Evolutionary conservation across 1,284 basidiomycete genomes (phyloP).

Genomic region (Ceratobasidium sp.): DNA sequence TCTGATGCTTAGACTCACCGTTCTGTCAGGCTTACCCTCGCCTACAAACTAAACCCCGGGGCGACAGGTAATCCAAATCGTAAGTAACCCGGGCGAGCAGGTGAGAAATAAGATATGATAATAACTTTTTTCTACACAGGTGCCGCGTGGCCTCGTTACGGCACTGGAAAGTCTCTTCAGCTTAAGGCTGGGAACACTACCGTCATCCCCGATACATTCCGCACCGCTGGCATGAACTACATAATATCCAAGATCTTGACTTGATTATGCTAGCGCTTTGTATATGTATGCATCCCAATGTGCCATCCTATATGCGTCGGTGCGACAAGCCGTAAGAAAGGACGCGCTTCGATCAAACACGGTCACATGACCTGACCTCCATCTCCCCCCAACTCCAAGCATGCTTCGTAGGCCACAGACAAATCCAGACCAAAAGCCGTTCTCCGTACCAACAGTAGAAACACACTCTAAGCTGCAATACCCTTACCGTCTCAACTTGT

Average conservation of each 20-base stretch:
- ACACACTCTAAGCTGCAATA: constrained; percentile 61
- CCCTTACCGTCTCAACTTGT: constrained; percentile 86
- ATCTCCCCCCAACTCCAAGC: neutral
- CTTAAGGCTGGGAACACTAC: constrained; percentile 33
- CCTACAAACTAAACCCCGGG: constrained; percentile 33
- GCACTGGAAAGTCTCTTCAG: constrained; percentile 7
- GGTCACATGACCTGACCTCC: constrained; percentile 27
- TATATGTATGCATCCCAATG: no score
- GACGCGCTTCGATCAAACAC: constrained; percentile 38
- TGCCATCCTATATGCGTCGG: neutral
- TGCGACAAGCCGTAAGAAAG: no score
- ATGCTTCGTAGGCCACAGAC: constrained; percentile 13
- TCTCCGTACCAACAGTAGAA: constrained; percentile 51
- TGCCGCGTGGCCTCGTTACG: constrained; percentile 23
- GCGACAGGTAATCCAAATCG: constrained; percentile 24
- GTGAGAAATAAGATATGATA: no score
- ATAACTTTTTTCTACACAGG: neutral
- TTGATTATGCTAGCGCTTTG: neutral
- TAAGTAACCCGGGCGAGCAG: no score
- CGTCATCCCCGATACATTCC: constrained; percentile 30
- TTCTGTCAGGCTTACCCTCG: constrained; percentile 28
- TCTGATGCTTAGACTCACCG: neutral
- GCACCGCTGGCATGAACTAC: constrained; percentile 19
- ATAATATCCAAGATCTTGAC: constrained; percentile 33
- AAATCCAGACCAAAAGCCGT: constrained; percentile 13